Evolutionary conservation across 192 early-diverging fungal genomes (phyloP).

Genomic region (Gorgonomyces haynaldii): DNA sequence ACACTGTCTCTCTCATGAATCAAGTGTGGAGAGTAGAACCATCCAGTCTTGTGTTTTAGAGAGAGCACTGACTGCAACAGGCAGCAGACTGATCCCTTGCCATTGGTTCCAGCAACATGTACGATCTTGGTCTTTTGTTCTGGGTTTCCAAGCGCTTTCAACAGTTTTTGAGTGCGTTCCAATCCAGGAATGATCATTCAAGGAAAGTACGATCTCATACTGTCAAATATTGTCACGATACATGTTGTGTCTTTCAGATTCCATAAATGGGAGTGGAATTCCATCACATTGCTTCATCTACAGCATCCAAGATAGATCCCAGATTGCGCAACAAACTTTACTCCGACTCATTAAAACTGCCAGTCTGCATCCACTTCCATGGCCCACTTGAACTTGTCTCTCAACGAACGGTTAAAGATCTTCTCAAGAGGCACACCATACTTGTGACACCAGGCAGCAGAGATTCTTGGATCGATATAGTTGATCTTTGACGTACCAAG

Average conservation of each 20-base stretch:
- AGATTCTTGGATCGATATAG: slow-evolving; percentile 97
- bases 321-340: too few species aligned
- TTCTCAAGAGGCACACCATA: slow-evolving; percentile 82
- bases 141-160: slow-evolving; percentile 35
- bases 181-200: slow-evolving; percentile 25
- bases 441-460: slow-evolving; percentile 84
- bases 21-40: slow-evolving; percentile 73
- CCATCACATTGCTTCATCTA: too few species aligned
- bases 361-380: slow-evolving; percentile 1
- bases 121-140: slow-evolving; percentile 40
- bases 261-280: too few species aligned
- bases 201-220: too few species aligned
- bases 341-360: slow-evolving; percentile 2
- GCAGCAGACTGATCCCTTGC: slow-evolving; percentile 74
- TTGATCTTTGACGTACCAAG: slow-evolving; percentile 96
- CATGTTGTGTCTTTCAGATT: too few species aligned
- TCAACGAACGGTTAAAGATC: slow-evolving; percentile 79
- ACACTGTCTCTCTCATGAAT: slow-evolving; percentile 52
- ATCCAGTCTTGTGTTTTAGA: slow-evolving; percentile 32
- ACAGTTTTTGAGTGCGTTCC: slow-evolving; percentile 34
- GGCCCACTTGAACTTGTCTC: slow-evolving; percentile 97
- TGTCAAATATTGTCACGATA: too few species aligned
- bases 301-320: too few species aligned
- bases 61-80: slow-evolving; percentile 19
- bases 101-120: slow-evolving; percentile 84